Base-by-base conservation (phyloP, 805 yeast species). In the Candida andamanensis region DNA sequence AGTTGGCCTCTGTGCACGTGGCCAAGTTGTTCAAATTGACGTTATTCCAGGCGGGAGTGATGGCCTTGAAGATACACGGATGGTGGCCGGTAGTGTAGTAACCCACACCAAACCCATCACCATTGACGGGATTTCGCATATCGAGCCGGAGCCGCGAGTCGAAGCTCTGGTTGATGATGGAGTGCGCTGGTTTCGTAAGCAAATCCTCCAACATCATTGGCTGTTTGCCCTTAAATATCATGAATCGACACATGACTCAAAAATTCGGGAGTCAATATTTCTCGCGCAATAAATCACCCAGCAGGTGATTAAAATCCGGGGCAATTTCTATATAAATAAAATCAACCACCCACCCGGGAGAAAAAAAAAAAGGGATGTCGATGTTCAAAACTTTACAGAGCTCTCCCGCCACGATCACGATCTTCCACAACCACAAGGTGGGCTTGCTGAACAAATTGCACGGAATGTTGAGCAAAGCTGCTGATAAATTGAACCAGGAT, bases 41-140 rank as follows among this genome's bases (percentile, higher is more conserved):
- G 56, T 92, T 92, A 60, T 92, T 92, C 98, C 98, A 92, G 1
- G 96, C 95, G 0, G 98, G 98, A 0, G 98, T 92, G 29, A 89
- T 92, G 9, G 97, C 97, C 46, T 86, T 80, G 63, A 85, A 92
- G 2, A 87, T 72, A 57, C 97, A 92, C 16, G 98, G 97, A 2
- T 86, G 84, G 26, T 76, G 74, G 9, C 54, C 41, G 9, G 33
- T 16, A 6, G 63, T 48, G 33, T 92, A 92, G 60, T 92, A 92
- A 1, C 97, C 97, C 15, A 92, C 90, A 2, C 98, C 98, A 56
- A 92, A 92, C 1, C 98, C 98, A 57, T 92, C 98, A 25, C 98
- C 98, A 54, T 92, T 92, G 45, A 92, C 85, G 2, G 98, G 97
- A 32, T 95, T 76, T 43, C 94, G 65, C 60, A 78, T 80, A 50